Evolutionary conservation across 192 early-diverging fungal genomes (phyloP).

Genomic region (Phlyctochytrium planicorne): DNA sequence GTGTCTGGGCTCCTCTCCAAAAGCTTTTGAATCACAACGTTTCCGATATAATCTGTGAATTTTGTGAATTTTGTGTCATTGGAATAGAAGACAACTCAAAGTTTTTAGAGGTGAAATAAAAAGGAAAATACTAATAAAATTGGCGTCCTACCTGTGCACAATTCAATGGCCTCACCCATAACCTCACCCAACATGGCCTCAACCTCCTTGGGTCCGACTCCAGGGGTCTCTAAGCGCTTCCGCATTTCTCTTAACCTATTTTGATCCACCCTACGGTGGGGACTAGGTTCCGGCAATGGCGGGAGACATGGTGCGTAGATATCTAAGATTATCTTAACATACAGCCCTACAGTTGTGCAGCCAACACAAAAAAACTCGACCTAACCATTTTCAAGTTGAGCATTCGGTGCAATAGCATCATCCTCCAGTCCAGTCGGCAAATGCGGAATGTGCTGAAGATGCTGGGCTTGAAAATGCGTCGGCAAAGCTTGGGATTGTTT

Average conservation of each 20-base stretch:
- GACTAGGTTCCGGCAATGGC: conserved; percentile 65
- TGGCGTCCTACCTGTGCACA: conserved; percentile 87
- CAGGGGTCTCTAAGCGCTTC: conserved; percentile 74
- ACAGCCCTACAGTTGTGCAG: too few species aligned
- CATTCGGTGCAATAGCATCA: too few species aligned
- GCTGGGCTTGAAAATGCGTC: too few species aligned
- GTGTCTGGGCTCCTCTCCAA: conserved; percentile 76
- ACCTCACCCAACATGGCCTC: conserved; percentile 77
- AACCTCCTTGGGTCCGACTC: conserved; percentile 52
- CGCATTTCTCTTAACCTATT: conserved; percentile 83
- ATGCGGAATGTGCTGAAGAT: too few species aligned
- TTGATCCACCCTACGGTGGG: conserved; percentile 72
- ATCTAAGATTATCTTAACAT: too few species aligned
- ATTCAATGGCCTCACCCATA: conserved; percentile 82
- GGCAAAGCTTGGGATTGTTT: too few species aligned
- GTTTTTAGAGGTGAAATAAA: too few species aligned
- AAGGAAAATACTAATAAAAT: too few species aligned
- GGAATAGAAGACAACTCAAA: conserved; percentile 1
- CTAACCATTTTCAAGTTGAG: too few species aligned
- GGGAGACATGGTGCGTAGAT: background rate
- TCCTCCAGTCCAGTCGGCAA: too few species aligned
- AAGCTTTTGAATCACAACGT: conserved; percentile 90
- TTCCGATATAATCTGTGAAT: conserved; percentile 88
- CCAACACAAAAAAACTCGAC: too few species aligned
- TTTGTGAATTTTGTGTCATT: background rate